Conservation (phyloP, 768 basidiomycete genomes). For the Tulasnella calospora region DNA sequence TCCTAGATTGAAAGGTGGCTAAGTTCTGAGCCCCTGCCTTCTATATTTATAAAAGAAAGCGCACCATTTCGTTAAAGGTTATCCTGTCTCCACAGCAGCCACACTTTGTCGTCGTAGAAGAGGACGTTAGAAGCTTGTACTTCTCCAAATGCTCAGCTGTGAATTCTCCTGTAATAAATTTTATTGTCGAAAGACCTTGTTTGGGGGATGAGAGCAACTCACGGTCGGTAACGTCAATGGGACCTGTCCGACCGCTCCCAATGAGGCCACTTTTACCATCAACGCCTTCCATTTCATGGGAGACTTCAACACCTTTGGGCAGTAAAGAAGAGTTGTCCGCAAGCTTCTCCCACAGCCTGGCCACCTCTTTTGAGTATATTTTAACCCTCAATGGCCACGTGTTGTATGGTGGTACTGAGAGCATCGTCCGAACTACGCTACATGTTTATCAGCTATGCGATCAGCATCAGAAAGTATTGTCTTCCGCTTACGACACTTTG, state of each 20-base stretch:
- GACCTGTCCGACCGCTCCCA: constrained; percentile 52
- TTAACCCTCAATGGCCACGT: constrained; percentile 72
- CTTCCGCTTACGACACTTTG: constrained; percentile 34
- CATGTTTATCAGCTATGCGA: background rate
- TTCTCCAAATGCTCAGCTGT: constrained; percentile 29
- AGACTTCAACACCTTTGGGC: constrained; percentile 44
- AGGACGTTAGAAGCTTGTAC: background rate
- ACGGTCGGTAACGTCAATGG: constrained; percentile 60
- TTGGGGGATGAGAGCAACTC: constrained; percentile 23
- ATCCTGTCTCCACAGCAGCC: background rate
- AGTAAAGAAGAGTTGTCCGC: constrained; percentile 26
- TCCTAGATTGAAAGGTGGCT: constrained; percentile 39
- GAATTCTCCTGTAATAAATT: constrained; percentile 34
- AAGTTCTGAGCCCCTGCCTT: background rate
- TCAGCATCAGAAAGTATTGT: background rate
- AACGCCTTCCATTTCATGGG: constrained; percentile 61
- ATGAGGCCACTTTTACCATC: constrained; percentile 55
- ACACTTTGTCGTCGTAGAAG: background rate
- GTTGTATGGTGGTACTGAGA: constrained; percentile 61
- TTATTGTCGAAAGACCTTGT: constrained; percentile 4
- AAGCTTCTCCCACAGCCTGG: constrained; percentile 48
- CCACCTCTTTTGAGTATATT: constrained; percentile 62
- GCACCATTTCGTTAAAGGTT: background rate
- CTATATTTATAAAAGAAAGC: background rate
- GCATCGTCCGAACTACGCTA: constrained; percentile 60